Evolutionary conservation across 1,139 yeast genomes (phyloP), one percentile per base, ranked within the genome.

Genomic region (Scheffersomyces titani): DNA sequence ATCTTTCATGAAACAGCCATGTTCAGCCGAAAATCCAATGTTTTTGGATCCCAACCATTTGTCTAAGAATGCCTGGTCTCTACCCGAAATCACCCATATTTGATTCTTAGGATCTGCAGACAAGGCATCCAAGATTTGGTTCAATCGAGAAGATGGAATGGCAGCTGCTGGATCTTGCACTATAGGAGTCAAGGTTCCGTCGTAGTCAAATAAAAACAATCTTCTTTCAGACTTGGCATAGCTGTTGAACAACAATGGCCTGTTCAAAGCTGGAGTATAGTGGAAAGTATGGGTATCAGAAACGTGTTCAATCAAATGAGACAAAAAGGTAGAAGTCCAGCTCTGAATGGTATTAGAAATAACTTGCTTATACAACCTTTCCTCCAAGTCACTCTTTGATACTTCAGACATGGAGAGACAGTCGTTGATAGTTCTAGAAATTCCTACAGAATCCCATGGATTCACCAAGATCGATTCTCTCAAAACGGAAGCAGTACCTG

Each of bases 151-250:
- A 0, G 97, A 87, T 2, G 99, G 99, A 52, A 94, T 90, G 1
- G 99, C 99, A 0, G 99, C 98, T n/a, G 96, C 92, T 1, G 99
- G 99, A 65, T 94, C 98, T 49, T 87, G 84, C 4, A 94, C 98
- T 69, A 94, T 94, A 7, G 98, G 98, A 0, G 98, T 91, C 64
- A 94, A 80, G 0, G 99, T 94, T 36, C 99, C 99, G 71, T 94
- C 99, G 70, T 94, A 94, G 73, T 94, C 99, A 75, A 96, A 93
- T 64, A 94, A 74, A 65, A 94, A 92, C 59, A 94, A 75, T 59
- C 99, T 83, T 66, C 90, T 82, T 36, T 83, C 61, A 1, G 98
- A 85, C 19, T 73, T 65, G 51, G 81, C 71, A 71, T 91, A 94
- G 55, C 84, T 82, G 44, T 81, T 77, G 62, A 90, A 75, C 57